Evolutionary conservation across 345 rosid species (phyloP).

Genomic region (Salix caprea): DNA sequence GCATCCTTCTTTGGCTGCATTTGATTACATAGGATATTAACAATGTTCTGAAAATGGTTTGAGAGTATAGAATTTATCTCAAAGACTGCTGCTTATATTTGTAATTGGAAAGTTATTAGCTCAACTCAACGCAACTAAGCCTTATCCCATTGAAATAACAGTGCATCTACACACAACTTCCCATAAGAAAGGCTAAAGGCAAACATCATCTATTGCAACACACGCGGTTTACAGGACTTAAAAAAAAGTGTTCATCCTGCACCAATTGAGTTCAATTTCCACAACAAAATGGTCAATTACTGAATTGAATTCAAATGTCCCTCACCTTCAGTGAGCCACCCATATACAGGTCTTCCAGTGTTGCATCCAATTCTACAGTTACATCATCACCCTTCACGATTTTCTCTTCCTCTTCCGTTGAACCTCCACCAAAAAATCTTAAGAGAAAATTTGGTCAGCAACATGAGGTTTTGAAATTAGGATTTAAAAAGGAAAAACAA

Average conservation of each 20-base stretch:
- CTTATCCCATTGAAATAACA: not conserved
- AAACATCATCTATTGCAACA: not conserved
- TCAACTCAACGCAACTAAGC: not conserved
- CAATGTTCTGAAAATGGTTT: not conserved
- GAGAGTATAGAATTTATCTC: not conserved
- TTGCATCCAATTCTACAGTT: conserved; percentile 85
- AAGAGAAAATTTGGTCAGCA: conserved; percentile 3
- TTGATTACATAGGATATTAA: not conserved
- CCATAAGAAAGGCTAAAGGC: not conserved
- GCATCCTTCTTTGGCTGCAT: not conserved
- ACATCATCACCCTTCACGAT: conserved; percentile 90
- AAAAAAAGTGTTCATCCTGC: not conserved
- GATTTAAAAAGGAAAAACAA: not conserved
- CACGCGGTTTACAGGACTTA: not conserved
- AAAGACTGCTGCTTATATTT: not conserved
- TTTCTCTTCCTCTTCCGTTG: conserved; percentile 85
- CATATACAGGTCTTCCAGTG: conserved; percentile 94
- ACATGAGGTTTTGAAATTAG: not conserved
- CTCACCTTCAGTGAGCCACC: conserved; percentile 92
- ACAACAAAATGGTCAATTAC: not conserved
- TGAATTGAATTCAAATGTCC: not conserved
- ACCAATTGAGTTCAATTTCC: not conserved
- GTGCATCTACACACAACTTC: not conserved
- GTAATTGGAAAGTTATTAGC: no score
- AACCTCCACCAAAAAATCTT: conserved; percentile 87